phyloP scores from a whole-genome alignment of 1,284 basidiomycete species.

The Leccinum pallidistipes region DNA sequence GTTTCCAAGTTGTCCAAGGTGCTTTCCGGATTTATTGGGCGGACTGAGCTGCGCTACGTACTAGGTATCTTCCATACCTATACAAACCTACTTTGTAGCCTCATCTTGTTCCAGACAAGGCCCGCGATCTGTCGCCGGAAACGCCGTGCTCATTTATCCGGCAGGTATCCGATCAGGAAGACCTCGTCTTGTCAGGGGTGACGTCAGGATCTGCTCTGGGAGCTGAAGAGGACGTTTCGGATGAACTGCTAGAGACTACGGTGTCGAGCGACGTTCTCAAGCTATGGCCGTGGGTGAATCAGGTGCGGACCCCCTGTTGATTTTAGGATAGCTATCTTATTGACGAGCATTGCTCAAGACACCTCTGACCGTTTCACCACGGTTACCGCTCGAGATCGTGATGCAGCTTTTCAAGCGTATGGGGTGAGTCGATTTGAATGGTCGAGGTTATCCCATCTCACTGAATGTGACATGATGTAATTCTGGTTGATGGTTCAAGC shows the following conservation, averaged over 20 bases:
- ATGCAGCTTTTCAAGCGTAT: conserved; percentile 95
- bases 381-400: conserved; percentile 92
- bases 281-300: conserved; percentile 91
- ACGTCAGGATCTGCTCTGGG: conserved; percentile 54
- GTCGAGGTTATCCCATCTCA: background rate
- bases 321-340: background rate
- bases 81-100: background rate
- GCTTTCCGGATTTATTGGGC: conserved; percentile 87
- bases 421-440: conserved; percentile 65
- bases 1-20: conserved; percentile 51
- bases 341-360: conserved; percentile 53
- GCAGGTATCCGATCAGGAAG: conserved; percentile 44
- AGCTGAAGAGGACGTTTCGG: conserved; percentile 65
- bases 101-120: conserved; percentile 56
- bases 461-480: background rate
- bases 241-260: conserved; percentile 59
- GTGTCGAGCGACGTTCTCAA: conserved; percentile 62
- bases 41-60: conserved; percentile 84
- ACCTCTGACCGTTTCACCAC: conserved; percentile 90
- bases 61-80: conserved; percentile 53
- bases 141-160: conserved; percentile 73
- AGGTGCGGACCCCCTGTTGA: conserved; percentile 48
- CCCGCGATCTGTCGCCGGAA: conserved; percentile 60
- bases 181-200: conserved; percentile 49
- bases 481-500: conserved; percentile 40